Evolutionary conservation across 1,139 yeast species (phyloP), one percentile per base, ranked within the genome.

Genomic region (Candida albicans): DNA sequence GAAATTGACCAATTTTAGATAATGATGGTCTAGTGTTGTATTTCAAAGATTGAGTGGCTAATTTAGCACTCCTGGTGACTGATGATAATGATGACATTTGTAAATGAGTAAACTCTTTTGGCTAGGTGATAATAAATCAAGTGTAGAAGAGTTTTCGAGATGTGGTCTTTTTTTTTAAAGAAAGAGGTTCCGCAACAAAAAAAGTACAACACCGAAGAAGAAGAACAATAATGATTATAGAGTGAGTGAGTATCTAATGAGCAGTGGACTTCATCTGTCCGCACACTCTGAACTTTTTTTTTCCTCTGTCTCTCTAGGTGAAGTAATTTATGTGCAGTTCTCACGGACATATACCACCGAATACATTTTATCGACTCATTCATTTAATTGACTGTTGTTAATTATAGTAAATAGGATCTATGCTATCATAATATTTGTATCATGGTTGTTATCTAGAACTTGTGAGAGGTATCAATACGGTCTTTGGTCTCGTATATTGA

Each of bases 31-130:
- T 48, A 43, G 55, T 48, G 28, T 50, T 50, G 44, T 57, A 49
- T 52, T 62, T 63, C 43, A 65, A 50, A 37, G 73, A 70, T 49
- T 65, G 65, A 28, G 79, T 72, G 28, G 80, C 80, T 56, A 67
- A 61, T 50, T 64, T 66, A 51, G 80, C 79, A 38, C 79, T 73
- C 57, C 68, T 71, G 50, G 78, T 77, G 55, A 75, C 70, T 41
- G 69, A 48, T 18, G 56, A 52, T 29, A 25, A 25, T 33, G 27
- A 33, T 11, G 27, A 33, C 36, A 33, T 25, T 12, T 22, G 7
- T 25, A 7, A n/a, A 14, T 7, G 8, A n/a, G 13, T 29, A 12
- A 29, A 13, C 32, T 29, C 6, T 5, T 33, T 33, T 8, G 24
- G 13, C 10, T n/a, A n/a, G 36, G 5, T 11, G 36, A 4, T 11